Base-by-base conservation (phyloP, 768 basidiomycete species). In the Ramaria sp. region DNA sequence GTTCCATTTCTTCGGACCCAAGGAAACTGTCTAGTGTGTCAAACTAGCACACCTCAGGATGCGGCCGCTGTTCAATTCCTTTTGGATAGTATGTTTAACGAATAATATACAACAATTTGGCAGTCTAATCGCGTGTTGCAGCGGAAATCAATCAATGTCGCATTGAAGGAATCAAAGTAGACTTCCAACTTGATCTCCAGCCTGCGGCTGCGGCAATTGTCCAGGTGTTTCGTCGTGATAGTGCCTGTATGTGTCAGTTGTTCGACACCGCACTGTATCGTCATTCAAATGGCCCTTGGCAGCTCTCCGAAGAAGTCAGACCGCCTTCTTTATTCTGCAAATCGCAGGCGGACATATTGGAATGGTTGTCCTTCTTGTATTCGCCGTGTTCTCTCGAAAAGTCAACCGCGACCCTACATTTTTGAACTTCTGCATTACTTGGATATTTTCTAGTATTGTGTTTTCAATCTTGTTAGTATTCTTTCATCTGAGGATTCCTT, bases 341-440 rank as follows among this genome's bases (percentile, higher is more conserved):
- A 69, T 80, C 20, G 59, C 70, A 39, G 82, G 79, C 33, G 81
- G 80, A 1, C 76, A 82, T 57, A 64, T 79, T 42, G 74, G 77
- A 46, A 65, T 82, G 10, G 79, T 78, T 13, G 60, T 78, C 11
- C 68, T 81, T 37, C 65, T 82, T 34, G 59, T 72, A 13, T 79
- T 75, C 12, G 74, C 74, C 51, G 61, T 76, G 17, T 57, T 73
- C 24, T 74, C 72, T 51, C 76, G 71, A 61, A 72, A 69, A 39
- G 65, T 74, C 27, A 65, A 69, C 39, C 75, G 77, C 55, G 78
- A 76, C 53, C 76, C 79, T 0, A 75, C 75, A 1, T 70, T 82
- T 61, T 66, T 82, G 59, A 83, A 83, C 59, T 77, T 82, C 59
- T 82, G 79, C 57, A 52, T 77, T n/a, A 72, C 76, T 46, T 79